A percentile compares a stretch with the other conserved stretches of the same genome.
phyloP scores from a whole-genome alignment of 2,329 filamentous ascomycete species.

The Whalleya microplaca region DNA sequence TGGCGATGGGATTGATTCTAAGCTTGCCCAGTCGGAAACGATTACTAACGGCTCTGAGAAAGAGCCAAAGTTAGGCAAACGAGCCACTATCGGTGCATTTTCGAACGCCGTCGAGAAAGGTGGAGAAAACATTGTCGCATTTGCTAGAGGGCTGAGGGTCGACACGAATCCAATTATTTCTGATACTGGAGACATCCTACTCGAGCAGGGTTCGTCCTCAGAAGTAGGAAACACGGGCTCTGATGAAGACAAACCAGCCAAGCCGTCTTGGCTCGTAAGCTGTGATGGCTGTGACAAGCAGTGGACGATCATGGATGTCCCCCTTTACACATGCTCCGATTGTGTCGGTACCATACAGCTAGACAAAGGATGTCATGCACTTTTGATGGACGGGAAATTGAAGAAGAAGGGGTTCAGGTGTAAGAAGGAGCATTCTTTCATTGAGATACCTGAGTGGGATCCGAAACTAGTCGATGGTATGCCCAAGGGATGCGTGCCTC shows the following conservation, averaged over 20 bases:
- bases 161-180: background rate
- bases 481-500: conserved; percentile 28
- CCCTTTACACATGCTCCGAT: conserved; percentile 34
- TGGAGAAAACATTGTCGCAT: too few species aligned
- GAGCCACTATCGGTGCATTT: background rate
- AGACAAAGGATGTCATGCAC: conserved; percentile 26
- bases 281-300: conserved; percentile 33
- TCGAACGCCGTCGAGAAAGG: background rate
- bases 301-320: conserved; percentile 31
- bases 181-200: background rate
- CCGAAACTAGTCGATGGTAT: conserved; percentile 22
- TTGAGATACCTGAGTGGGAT: conserved; percentile 31
- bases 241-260: conserved; percentile 13
- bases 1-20: background rate
- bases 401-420: conserved; percentile 24
- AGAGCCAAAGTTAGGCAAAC: background rate
- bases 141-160: background rate
- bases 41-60: background rate
- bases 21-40: background rate
- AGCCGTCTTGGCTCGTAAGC: conserved; percentile 28
- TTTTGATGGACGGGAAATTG: conserved; percentile 24
- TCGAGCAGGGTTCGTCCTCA: conserved; percentile 3
- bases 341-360: conserved; percentile 31
- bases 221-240: background rate
- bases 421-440: conserved; percentile 30